Evolutionary conservation across 129 eudicot genomes (phyloP).

Genomic region (Ambrosia artemisiifolia): DNA sequence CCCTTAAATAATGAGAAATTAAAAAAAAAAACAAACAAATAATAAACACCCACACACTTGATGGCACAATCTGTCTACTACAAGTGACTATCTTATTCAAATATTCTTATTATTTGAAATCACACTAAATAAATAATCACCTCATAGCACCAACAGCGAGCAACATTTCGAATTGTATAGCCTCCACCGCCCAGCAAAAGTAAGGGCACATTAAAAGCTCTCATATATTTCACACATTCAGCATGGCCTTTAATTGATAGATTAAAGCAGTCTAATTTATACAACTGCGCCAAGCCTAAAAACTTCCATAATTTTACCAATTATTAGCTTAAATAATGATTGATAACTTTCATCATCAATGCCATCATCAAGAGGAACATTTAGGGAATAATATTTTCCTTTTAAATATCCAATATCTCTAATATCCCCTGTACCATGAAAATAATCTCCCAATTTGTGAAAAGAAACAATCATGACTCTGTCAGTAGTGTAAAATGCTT

Average conservation of each 20-base stretch:
- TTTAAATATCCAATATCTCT: constrained; percentile 70
- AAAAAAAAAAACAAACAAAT: not conserved
- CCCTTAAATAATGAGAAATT: not conserved
- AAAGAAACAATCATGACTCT: constrained; percentile 97
- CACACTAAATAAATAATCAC: constrained; percentile 27
- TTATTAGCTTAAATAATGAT: constrained; percentile 76
- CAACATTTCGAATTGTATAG: constrained; percentile 92
- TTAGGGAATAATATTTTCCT: constrained; percentile 87
- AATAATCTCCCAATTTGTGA: constrained; percentile 94
- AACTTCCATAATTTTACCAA: constrained; percentile 95
- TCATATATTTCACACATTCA: constrained; percentile 90
- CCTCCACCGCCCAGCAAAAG: constrained; percentile 95
- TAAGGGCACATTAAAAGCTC: constrained; percentile 94
- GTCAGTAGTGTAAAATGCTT: constrained; percentile 91
- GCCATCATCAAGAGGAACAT: constrained; percentile 96
- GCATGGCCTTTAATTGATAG: constrained; percentile 96
- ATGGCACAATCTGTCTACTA: too few relatives aligned
- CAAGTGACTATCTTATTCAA: too few relatives aligned
- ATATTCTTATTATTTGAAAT: not conserved
- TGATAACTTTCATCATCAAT: constrained; percentile 93
- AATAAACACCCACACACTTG: too few relatives aligned
- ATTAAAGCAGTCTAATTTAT: constrained; percentile 92
- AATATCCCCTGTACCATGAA: constrained; percentile 95
- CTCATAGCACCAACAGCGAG: constrained; percentile 99
- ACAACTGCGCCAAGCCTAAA: constrained; percentile 93